Percentiles rank a stretch among this genome's conserved stretches.
Conservation (phyloP, 1,284 basidiomycete genomes). For the Amanita bisporigera region DNA sequence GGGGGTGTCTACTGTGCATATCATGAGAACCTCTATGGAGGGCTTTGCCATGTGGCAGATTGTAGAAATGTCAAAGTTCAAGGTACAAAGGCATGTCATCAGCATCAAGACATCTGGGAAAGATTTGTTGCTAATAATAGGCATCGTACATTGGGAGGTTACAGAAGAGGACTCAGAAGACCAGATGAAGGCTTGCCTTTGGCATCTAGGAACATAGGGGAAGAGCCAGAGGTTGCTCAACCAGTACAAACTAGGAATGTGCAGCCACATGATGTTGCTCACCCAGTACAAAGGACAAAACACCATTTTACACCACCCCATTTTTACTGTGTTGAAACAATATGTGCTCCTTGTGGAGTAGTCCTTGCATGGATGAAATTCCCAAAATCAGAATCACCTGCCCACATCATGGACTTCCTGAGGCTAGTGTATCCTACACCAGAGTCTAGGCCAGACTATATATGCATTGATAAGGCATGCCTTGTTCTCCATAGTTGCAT, state of each 20-base stretch:
- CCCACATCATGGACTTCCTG: not conserved
- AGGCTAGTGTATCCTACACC: not conserved
- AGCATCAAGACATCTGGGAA: not conserved
- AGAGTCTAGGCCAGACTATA: not conserved
- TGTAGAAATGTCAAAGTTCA: not conserved
- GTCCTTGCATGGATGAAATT: not conserved
- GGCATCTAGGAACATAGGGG: not conserved
- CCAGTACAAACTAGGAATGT: too few species aligned
- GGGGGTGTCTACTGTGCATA: not conserved
- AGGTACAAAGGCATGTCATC: not conserved
- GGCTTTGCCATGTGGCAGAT: not conserved
- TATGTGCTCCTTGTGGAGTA: not conserved
- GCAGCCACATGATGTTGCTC: too few species aligned
- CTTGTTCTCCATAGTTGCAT: too few species aligned
- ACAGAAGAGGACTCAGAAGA: not conserved
- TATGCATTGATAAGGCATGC: too few species aligned
- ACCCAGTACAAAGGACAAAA: not conserved
- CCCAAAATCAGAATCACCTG: not conserved
- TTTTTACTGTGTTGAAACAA: not conserved
- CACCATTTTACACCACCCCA: not conserved
- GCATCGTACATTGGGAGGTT: not conserved
- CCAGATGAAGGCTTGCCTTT: not conserved
- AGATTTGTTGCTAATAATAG: not conserved
- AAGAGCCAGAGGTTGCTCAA: not conserved
- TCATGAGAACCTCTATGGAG: not conserved